These are phyloP conservation scores for Phlebiopsis gigantea DNA, from an alignment of 768 basidiomycete genomes.

Conservation along the genomic window DNA sequence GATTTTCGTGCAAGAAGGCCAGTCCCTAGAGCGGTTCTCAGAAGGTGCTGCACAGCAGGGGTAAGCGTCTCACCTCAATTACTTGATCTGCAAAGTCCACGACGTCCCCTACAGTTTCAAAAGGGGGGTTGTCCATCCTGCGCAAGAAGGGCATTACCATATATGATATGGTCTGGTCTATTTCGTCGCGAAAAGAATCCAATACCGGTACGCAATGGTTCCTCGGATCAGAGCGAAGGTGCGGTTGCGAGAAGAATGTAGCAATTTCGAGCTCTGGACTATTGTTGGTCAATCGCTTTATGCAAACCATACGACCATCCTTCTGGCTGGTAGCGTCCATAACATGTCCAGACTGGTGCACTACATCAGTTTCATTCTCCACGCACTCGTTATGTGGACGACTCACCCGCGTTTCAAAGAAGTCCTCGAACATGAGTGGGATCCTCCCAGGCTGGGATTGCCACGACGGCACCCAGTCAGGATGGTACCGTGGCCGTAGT, in stretches of 20 bases:
- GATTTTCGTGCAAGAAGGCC: constrained; percentile 16
- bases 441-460: background rate
- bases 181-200: constrained; percentile 15
- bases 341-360: background rate
- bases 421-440: background rate
- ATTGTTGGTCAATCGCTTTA: constrained; percentile 12
- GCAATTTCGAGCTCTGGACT: constrained; percentile 10
- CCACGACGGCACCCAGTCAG: constrained; percentile 9
- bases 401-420: background rate
- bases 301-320: constrained; percentile 16
- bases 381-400: background rate
- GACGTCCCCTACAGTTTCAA: constrained; percentile 18
- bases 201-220: constrained; percentile 22
- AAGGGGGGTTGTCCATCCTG: constrained; percentile 13
- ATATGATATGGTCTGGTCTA: background rate
- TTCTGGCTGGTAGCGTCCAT: constrained; percentile 16
- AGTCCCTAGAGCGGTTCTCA: constrained; percentile 12
- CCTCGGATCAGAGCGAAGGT: constrained; percentile 5
- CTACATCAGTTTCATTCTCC: background rate
- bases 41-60: background rate
- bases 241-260: constrained; percentile 7
- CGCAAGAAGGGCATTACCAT: constrained; percentile 17
- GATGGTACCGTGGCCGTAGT: constrained; percentile 3
- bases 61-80: constrained; percentile 10
- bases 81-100: constrained; percentile 22